Evolutionary conservation across 495 filamentous ascomycete genomes (phyloP).

Genomic region (Podospora appendiculata): DNA sequence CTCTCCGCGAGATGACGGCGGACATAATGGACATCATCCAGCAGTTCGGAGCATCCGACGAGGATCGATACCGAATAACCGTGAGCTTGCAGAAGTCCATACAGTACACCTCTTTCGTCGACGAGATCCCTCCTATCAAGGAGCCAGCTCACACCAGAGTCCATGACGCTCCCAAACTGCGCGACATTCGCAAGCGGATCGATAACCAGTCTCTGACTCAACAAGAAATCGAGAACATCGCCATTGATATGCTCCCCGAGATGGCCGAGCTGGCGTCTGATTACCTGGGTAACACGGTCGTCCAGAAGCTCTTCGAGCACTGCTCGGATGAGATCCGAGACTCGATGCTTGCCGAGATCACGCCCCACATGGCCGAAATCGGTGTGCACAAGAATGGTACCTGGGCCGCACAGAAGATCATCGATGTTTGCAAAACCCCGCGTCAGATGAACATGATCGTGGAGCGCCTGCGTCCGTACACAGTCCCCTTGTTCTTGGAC

Average conservation of each 20-base stretch:
- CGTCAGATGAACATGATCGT: slow-evolving; percentile 80
- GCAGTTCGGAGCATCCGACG: slow-evolving; percentile 81
- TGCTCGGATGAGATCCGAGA: slow-evolving; percentile 87
- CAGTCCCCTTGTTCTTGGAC: slow-evolving; percentile 85
- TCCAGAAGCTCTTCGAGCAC: slow-evolving; percentile 95
- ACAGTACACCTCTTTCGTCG: slow-evolving; percentile 58
- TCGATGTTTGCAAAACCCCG: slow-evolving; percentile 83
- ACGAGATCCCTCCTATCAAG: slow-evolving; percentile 81
- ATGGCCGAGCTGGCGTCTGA: slow-evolving; percentile 91
- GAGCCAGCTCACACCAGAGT: slow-evolving; percentile 86
- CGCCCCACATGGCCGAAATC: slow-evolving; percentile 90
- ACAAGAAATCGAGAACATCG: slow-evolving; percentile 86
- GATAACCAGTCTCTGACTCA: slow-evolving; percentile 84
- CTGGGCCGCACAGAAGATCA: slow-evolving; percentile 99
- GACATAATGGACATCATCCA: slow-evolving; percentile 83
- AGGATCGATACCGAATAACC: slow-evolving; percentile 66
- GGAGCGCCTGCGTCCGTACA: slow-evolving; percentile 74
- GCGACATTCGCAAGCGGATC: slow-evolving; percentile 94
- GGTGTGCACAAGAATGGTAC: slow-evolving; percentile 98
- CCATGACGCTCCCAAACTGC: slow-evolving; percentile 90
- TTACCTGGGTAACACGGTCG: slow-evolving; percentile 97
- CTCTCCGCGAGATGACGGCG: slow-evolving; percentile 63
- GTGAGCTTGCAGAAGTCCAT: slow-evolving; percentile 69
- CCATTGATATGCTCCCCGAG: slow-evolving; percentile 87
- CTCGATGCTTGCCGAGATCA: slow-evolving; percentile 80